Evolutionary conservation across 2,329 filamentous ascomycete species (phyloP).

Genomic region (Ophiobolus disseminans): DNA sequence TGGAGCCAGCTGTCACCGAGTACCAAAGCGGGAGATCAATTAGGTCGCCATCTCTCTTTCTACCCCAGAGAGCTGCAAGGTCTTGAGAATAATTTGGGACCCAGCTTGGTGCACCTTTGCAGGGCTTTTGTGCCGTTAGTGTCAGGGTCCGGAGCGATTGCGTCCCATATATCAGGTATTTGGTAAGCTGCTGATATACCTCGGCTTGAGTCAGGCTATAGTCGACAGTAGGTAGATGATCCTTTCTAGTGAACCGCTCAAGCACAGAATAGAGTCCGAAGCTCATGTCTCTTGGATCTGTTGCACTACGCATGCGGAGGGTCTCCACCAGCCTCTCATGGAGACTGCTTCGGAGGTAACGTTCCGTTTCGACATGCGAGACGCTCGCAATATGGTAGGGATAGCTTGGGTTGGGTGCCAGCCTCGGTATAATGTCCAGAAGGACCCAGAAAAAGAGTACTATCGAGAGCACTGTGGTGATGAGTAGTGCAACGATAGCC

Average conservation of each 20-base stretch:
- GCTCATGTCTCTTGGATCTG: conserved; percentile 4
- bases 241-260: not conserved
- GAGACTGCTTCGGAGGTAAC: not conserved
- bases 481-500: no score
- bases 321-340: not conserved
- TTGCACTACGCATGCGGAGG: not conserved
- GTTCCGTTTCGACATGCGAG: no score
- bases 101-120: conserved; percentile 1
- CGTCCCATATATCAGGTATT: not conserved
- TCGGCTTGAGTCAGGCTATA: not conserved
- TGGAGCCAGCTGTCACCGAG: not conserved
- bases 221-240: not conserved
- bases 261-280: conserved; percentile 4
- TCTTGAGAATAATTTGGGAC: conserved; percentile 2
- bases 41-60: not conserved
- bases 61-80: not conserved
- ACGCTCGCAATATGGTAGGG: no score
- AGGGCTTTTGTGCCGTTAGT: not conserved
- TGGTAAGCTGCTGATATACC: not conserved
- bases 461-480: no score
- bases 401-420: not conserved
- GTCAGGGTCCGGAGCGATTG: not conserved
- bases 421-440: no score
- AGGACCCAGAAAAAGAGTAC: no score
- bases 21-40: no score